These are phyloP conservation scores for Babesia divergens DNA, from an alignment of 169 alveolate species.

Conservation along the genomic window DNA sequence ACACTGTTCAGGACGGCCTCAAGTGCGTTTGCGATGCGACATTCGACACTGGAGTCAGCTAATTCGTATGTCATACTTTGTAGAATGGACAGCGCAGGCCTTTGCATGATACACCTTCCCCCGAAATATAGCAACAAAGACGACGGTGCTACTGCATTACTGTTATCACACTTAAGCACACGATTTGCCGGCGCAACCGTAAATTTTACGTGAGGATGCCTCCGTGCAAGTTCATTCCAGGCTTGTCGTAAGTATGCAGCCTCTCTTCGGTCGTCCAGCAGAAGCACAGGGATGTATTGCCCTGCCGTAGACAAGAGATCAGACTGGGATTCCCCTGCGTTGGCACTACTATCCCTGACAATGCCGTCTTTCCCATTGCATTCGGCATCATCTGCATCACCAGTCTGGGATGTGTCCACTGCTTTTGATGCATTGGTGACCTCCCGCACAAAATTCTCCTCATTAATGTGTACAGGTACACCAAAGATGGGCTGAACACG, in stretches of 20 bases:
- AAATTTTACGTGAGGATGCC: conserved; percentile 47
- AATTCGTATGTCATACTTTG: conserved; percentile 19
- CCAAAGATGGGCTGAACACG: conserved; percentile 19
- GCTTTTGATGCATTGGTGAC: conserved; percentile 59
- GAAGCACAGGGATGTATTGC: conserved; percentile 49
- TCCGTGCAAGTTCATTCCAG: conserved; percentile 43
- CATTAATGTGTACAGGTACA: conserved; percentile 38
- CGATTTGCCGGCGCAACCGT: conserved; percentile 41
- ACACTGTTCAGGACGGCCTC: conserved; percentile 41
- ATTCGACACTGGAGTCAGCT: conserved; percentile 24
- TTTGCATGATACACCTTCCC: conserved; percentile 55
- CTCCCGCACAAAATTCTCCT: conserved; percentile 43
- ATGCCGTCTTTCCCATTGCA: neutral
- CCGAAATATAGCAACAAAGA: conserved; percentile 54
- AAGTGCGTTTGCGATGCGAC: conserved; percentile 44
- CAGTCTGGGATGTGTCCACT: neutral
- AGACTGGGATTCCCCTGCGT: conserved; percentile 2
- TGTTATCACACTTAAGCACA: conserved; percentile 27
- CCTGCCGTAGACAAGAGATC: conserved; percentile 47
- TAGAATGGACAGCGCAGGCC: conserved; percentile 16
- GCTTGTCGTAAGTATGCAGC: conserved; percentile 23
- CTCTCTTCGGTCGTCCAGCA: conserved; percentile 39
- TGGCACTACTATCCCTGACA: neutral
- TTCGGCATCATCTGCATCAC: neutral
- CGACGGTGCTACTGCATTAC: conserved; percentile 32